These are phyloP conservation scores for Hymenoscyphus occultus DNA, from an alignment of 2,329 filamentous ascomycete genomes.

Conservation along the genomic window DNA sequence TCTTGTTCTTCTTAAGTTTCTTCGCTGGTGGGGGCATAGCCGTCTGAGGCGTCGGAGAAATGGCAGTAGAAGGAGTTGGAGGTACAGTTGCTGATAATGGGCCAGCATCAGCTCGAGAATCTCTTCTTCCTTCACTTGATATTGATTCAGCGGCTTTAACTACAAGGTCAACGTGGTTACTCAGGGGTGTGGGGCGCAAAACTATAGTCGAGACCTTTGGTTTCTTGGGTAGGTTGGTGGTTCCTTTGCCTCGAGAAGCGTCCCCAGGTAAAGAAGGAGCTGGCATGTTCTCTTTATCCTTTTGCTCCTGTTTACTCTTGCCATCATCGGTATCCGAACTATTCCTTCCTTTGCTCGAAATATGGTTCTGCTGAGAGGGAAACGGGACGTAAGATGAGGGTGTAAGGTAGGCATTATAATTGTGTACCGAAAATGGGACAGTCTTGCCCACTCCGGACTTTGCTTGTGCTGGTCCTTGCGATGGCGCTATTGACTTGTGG, in stretches of 20 bases:
- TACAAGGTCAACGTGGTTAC: conserved; percentile 70
- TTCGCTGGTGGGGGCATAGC: conserved; percentile 60
- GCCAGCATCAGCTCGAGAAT: conserved; percentile 42
- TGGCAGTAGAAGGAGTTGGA: conserved; percentile 62
- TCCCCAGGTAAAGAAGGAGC: conserved; percentile 49
- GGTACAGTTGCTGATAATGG: conserved; percentile 46
- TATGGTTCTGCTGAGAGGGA: conserved; percentile 49
- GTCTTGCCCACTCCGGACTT: conserved; percentile 59
- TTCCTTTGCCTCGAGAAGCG: conserved; percentile 42
- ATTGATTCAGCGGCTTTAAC: conserved; percentile 70
- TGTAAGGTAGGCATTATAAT: conserved; percentile 84
- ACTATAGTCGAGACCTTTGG: conserved; percentile 74
- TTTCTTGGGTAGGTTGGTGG: conserved; percentile 45
- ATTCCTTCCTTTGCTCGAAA: conserved; percentile 34
- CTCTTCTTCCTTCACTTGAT: conserved; percentile 44
- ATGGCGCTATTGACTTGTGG: conserved; percentile 65
- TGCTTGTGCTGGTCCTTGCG: conserved; percentile 56
- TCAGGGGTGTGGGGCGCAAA: conserved; percentile 77
- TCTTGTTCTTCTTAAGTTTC: conserved; percentile 66
- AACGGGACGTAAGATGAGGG: conserved; percentile 83
- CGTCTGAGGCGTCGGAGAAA: conserved; percentile 59
- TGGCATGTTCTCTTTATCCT: conserved; percentile 59
- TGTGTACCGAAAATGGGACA: conserved; percentile 81
- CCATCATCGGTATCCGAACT: conserved; percentile 27
- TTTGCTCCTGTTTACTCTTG: conserved; percentile 39